phyloP scores from a whole-genome alignment of 495 filamentous ascomycete genomes.

The Podospora pseudopauciseta region DNA sequence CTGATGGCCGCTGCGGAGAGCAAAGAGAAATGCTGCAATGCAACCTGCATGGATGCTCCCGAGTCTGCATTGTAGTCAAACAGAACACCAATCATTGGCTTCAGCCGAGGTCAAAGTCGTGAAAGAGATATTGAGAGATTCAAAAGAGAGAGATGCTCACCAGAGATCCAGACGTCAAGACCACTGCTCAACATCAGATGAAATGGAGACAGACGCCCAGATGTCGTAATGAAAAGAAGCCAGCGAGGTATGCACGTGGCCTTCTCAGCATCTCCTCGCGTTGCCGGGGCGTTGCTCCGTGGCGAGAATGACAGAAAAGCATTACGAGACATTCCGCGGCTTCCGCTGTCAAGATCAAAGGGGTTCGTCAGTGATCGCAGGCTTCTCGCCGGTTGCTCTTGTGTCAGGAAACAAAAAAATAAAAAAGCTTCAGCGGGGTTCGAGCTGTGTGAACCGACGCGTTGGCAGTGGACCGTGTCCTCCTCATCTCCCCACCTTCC shows the following conservation, averaged over 20 bases:
- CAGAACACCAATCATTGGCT: no score
- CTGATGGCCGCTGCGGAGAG: constrained; percentile 1
- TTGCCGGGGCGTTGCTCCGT: constrained; percentile 3
- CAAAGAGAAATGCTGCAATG: constrained; percentile 1
- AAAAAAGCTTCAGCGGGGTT: not conserved
- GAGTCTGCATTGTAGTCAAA: not conserved
- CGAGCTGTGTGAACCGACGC: not conserved
- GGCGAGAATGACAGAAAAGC: not conserved
- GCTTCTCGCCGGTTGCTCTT: not conserved
- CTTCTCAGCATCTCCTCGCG: not conserved
- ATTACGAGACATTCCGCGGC: not conserved
- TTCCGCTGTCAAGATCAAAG: not conserved
- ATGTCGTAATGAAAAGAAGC: not conserved
- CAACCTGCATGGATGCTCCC: constrained; percentile 11
- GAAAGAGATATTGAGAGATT: not conserved
- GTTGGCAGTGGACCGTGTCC: not conserved
- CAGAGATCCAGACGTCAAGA: not conserved
- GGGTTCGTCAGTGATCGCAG: not conserved
- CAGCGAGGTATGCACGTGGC: not conserved
- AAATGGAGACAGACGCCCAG: not conserved
- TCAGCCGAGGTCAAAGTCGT: not conserved
- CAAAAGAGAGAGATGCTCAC: no score
- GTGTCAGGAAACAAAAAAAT: not conserved
- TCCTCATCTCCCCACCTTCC: not conserved
- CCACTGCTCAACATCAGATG: not conserved